These are phyloP conservation scores for Carex littledalei DNA, from an alignment of 176 grass and related monocot species.

Conservation along the genomic window DNA sequence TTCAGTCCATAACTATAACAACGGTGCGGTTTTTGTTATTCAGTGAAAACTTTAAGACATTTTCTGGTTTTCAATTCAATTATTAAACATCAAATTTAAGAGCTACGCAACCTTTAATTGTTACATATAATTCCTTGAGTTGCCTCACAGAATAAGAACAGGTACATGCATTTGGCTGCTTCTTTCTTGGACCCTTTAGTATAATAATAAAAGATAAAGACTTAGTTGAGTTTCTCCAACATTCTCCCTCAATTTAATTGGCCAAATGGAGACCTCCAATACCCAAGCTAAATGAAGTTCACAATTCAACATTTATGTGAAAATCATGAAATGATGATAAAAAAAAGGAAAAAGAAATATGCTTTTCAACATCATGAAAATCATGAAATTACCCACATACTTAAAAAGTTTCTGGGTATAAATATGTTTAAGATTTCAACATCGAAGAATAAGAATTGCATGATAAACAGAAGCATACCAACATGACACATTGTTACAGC, in stretches of 20 bases:
- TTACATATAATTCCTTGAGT: neutral
- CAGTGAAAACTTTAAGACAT: neutral
- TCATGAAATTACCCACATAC: too few species aligned
- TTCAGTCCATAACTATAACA: too few species aligned
- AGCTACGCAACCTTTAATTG: neutral
- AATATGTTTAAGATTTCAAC: too few species aligned
- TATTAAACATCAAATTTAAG: neutral
- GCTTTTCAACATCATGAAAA: too few species aligned
- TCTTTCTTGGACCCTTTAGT: neutral
- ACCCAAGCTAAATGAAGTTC: neutral
- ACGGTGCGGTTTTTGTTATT: neutral
- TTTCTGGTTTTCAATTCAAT: neutral
- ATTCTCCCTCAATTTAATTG: neutral
- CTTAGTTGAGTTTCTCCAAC: neutral
- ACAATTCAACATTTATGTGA: neutral
- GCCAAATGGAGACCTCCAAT: neutral
- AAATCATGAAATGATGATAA: neutral
- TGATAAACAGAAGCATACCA: too few species aligned
- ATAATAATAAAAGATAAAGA: neutral
- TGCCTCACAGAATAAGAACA: neutral
- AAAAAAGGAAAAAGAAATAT: neutral
- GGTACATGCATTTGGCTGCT: neutral
- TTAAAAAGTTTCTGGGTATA: too few species aligned
- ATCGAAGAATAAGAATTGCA: too few species aligned
- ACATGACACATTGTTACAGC: too few species aligned